Evolutionary conservation across 1,284 basidiomycete species (phyloP).

Genomic region (Abortiporus biennis): DNA sequence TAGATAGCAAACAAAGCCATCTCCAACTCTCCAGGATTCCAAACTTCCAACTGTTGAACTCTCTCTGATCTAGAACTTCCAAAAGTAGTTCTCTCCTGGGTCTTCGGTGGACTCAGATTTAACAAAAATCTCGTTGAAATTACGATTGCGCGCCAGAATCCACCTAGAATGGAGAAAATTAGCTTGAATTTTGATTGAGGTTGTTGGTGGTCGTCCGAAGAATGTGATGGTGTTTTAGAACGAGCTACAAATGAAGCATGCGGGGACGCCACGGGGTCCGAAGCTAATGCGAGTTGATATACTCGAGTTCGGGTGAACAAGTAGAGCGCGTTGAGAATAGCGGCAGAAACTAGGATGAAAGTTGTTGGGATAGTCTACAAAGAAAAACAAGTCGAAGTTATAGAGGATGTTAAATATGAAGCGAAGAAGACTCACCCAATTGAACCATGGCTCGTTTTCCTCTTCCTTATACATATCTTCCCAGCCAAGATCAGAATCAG

Average conservation of each 20-base stretch:
- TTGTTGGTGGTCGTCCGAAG: slow-evolving; percentile 34
- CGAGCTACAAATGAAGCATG: slow-evolving; percentile 57
- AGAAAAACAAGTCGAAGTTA: slow-evolving; percentile 6
- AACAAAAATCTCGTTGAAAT: slow-evolving; percentile 62
- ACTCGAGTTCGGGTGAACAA: slow-evolving; percentile 60
- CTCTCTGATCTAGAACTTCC: slow-evolving; percentile 32
- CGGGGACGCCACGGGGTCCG: slow-evolving; percentile 62
- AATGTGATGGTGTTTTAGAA: slow-evolving; percentile 31
- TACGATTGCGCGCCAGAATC: slow-evolving; percentile 43
- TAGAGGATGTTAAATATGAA: background rate
- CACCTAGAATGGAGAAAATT: slow-evolving; percentile 23
- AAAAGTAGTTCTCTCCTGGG: slow-evolving; percentile 32
- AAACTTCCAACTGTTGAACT: slow-evolving; percentile 71
- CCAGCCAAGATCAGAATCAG: slow-evolving; percentile 67
- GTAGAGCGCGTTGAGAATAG: slow-evolving; percentile 53
- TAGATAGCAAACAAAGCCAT: slow-evolving; percentile 66
- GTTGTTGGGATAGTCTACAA: slow-evolving; percentile 55
- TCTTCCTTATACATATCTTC: slow-evolving; percentile 68
- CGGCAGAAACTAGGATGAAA: slow-evolving; percentile 41
- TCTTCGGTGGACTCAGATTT: slow-evolving; percentile 48
- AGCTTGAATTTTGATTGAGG: slow-evolving; percentile 25
- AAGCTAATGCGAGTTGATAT: slow-evolving; percentile 56
- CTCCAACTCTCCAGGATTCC: slow-evolving; percentile 72
- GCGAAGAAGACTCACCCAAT: slow-evolving; percentile 55
- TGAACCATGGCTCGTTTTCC: slow-evolving; percentile 63